A percentile compares a stretch with the other conserved stretches of the same genome.
These are phyloP conservation scores for Oryza australiensis DNA, from an alignment of 176 grass and related monocot genomes.

Conservation along the genomic window DNA sequence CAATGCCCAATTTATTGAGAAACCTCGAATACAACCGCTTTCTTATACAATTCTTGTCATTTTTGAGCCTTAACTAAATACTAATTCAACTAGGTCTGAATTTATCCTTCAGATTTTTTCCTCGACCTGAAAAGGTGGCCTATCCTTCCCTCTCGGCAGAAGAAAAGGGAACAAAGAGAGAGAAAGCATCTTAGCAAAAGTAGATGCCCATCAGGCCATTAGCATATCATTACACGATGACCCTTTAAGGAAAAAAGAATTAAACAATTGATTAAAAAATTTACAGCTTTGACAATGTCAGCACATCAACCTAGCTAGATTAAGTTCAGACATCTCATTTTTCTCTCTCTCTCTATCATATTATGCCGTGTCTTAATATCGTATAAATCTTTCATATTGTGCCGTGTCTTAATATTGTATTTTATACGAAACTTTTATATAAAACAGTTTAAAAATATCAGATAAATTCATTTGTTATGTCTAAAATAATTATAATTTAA, in stretches of 20 bases:
- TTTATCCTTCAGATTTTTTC: background rate
- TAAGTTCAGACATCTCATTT: background rate
- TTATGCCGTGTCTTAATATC: too few species aligned
- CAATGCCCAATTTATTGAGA: background rate
- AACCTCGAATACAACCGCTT: background rate
- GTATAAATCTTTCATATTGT: too few species aligned
- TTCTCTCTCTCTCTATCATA: background rate
- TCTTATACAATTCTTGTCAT: background rate
- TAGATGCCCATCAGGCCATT: conserved; percentile 23
- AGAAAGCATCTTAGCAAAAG: conserved; percentile 22
- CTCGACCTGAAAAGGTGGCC: background rate
- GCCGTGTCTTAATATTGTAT: too few species aligned
- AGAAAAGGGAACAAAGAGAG: background rate
- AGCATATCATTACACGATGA: background rate
- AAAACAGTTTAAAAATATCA: too few species aligned
- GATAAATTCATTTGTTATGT: too few species aligned
- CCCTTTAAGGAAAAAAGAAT: background rate
- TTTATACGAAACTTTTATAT: too few species aligned
- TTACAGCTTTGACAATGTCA: background rate
- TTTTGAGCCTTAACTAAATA: background rate
- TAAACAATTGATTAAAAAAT: conserved; percentile 17
- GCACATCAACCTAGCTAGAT: conserved; percentile 24
- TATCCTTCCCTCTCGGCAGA: background rate
- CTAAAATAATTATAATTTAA: too few species aligned
- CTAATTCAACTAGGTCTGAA: background rate